phyloP scores from a whole-genome alignment of 768 basidiomycete species.

The Pulveroboletus ravenelii region DNA sequence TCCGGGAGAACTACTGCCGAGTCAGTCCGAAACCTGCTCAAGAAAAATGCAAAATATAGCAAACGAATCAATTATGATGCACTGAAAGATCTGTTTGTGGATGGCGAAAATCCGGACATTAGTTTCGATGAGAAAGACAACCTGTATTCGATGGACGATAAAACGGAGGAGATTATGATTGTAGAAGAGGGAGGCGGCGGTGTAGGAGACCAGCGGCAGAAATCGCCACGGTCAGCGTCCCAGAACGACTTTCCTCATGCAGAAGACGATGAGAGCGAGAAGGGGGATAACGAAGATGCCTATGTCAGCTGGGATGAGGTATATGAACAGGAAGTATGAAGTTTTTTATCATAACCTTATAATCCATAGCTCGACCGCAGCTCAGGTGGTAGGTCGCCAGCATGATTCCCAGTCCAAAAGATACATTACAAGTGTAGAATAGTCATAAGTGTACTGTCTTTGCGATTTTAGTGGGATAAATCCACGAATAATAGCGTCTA shows the following conservation, averaged over 20 bases:
- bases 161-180: slow-evolving; percentile 37
- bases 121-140: slow-evolving; percentile 41
- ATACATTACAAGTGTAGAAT: slow-evolving; percentile 23
- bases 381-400: neutral
- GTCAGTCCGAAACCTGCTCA: slow-evolving; percentile 49
- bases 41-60: slow-evolving; percentile 84
- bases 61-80: slow-evolving; percentile 94
- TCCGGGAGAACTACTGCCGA: slow-evolving; percentile 33
- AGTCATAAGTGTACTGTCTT: slow-evolving; percentile 28
- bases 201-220: slow-evolving; percentile 17
- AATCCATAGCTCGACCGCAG: neutral
- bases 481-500: slow-evolving; percentile 25
- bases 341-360: neutral
- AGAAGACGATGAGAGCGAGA: slow-evolving; percentile 35
- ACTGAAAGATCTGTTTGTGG: slow-evolving; percentile 71
- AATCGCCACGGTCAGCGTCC: slow-evolving; percentile 32
- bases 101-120: slow-evolving; percentile 24
- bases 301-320: slow-evolving; percentile 42
- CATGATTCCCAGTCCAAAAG: slow-evolving; percentile 5
- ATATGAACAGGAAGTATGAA: slow-evolving; percentile 69
- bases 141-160: slow-evolving; percentile 52
- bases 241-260: slow-evolving; percentile 2
- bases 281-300: slow-evolving; percentile 33
- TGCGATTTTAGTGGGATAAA: slow-evolving; percentile 19
- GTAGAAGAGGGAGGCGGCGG: slow-evolving; percentile 39